Evolutionary conservation across 768 basidiomycete genomes (phyloP).

Genomic region (Mrakia blollopis): DNA sequence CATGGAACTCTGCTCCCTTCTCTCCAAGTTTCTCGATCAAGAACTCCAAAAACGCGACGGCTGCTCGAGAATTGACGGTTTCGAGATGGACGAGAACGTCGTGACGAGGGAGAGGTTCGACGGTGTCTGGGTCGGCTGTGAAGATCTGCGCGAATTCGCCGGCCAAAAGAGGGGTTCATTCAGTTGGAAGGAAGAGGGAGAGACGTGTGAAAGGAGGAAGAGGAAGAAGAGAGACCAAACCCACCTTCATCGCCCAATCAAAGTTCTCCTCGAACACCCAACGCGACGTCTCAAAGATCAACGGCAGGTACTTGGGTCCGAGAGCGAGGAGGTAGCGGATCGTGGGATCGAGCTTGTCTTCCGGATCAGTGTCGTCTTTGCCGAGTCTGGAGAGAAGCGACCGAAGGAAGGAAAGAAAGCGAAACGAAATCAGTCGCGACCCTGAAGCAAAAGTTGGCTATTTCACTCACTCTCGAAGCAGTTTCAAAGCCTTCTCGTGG

Average conservation of each 20-base stretch:
- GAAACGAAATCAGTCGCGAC: no score
- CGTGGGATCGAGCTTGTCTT: constrained; percentile 75
- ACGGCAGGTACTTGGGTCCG: constrained; percentile 70
- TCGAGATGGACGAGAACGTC: constrained; percentile 75
- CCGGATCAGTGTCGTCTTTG: constrained; percentile 66
- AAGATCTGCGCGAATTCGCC: constrained; percentile 66
- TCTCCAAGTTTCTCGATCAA: constrained; percentile 72
- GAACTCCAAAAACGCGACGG: constrained; percentile 65
- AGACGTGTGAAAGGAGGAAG: no score
- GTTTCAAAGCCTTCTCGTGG: constrained; percentile 77
- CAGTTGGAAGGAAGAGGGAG: no score
- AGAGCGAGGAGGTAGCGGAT: constrained; percentile 87
- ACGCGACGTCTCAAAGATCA: constrained; percentile 71
- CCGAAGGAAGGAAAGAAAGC: background rate
- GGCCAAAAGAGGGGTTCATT: background rate
- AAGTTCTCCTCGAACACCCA: constrained; percentile 79
- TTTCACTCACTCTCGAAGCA: constrained; percentile 70
- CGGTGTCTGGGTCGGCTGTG: constrained; percentile 74
- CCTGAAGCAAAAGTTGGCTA: background rate
- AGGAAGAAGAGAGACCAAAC: constrained; percentile 37
- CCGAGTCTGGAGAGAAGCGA: constrained; percentile 57
- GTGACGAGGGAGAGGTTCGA: constrained; percentile 69
- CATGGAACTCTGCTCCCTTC: constrained; percentile 64
- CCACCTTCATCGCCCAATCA: constrained; percentile 68
- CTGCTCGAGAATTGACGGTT: constrained; percentile 52